Base-by-base conservation (phyloP, 1,284 basidiomycete species). In the Wolfiporia cocos region DNA sequence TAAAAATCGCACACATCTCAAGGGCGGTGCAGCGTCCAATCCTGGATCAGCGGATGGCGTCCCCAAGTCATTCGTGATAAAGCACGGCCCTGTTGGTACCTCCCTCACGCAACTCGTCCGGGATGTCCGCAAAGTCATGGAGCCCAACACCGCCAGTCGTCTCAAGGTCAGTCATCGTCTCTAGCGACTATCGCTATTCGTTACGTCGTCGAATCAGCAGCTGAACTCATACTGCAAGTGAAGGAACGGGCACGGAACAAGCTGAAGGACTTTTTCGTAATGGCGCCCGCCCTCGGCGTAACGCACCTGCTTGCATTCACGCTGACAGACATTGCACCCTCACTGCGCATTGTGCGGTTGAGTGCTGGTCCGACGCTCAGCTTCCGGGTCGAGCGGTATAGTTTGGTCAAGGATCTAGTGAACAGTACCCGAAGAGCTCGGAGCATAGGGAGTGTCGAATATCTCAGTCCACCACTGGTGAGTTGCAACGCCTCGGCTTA, bases 111-210 rank as follows among this genome's bases (percentile, higher is more conserved):
- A 92, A 54, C 81, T 99, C 23, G 93, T 97, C 12, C 78, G 86
- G 40, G 96, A 99, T 65, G 71, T 97, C 56, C 75, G 96, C 54
- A 89, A 90, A 63, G 86, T 96, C 48, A 92, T 99, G 90, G 96
- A 99, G 65, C 96, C 96, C 46, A 93, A 98, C 63, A 99, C 96
- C 17, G 96, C 95, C 5, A 86, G 84, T 47, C 76, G 94, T 38
- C 75, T 99, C 15, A 82, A 71, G 67, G 92, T 93, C 53, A 50
- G 79, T 70, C 34, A 22, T 7, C 39, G 41, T 50, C 35, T 31
- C 6, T 26, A 1, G 18, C 18, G 14, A n/a, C 17, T 20, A n/a
- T n/a, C n/a, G n/a, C n/a, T n/a, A n/a, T n/a, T n/a, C n/a, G n/a
- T n/a, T n/a, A n/a, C n/a, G n/a, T n/a, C n/a, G n/a, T n/a, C n/a